Evolutionary conservation across 441 rosid genomes (phyloP).

Genomic region (Eutrema salsugineum): DNA sequence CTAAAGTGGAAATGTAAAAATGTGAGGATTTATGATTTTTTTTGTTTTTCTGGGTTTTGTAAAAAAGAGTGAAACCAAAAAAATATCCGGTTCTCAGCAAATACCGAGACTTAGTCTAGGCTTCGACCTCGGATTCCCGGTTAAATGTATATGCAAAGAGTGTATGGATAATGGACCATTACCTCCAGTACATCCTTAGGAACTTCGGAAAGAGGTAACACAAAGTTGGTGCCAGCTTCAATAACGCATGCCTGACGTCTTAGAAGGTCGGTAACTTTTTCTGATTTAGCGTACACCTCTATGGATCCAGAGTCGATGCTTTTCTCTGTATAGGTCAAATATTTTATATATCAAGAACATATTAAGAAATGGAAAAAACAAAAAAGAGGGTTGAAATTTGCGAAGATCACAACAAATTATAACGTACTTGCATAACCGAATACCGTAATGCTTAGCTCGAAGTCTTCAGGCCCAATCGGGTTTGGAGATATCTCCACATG

Average conservation of each 20-base stretch:
- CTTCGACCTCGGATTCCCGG: too few species aligned
- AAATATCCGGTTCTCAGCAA: too few species aligned
- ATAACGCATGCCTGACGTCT: not conserved
- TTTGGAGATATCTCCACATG: slow-evolving; percentile 2
- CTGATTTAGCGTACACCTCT: not conserved
- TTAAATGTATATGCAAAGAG: not conserved
- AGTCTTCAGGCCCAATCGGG: not conserved
- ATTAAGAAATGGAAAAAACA: not conserved
- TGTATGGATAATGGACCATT: not conserved
- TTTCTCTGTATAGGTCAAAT: not conserved
- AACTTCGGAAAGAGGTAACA: slow-evolving; percentile 3
- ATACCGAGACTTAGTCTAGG: too few species aligned
- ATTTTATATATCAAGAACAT: not conserved
- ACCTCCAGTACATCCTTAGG: slow-evolving; percentile 18
- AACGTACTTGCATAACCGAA: slow-evolving; percentile 14
- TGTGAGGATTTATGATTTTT: not conserved
- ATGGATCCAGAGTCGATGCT: not conserved
- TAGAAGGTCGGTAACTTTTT: slow-evolving; percentile 10
- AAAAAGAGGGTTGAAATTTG: not conserved
- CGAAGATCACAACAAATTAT: not conserved
- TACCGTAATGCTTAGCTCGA: not conserved
- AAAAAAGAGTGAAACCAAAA: not conserved
- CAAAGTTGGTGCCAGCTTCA: slow-evolving; percentile 13
- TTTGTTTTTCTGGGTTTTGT: not conserved
- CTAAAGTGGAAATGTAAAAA: not conserved